Evolutionary conservation across 768 basidiomycete species (phyloP), one percentile per base, ranked within the genome.

Genomic region (Sarcomyxa edulis): DNA sequence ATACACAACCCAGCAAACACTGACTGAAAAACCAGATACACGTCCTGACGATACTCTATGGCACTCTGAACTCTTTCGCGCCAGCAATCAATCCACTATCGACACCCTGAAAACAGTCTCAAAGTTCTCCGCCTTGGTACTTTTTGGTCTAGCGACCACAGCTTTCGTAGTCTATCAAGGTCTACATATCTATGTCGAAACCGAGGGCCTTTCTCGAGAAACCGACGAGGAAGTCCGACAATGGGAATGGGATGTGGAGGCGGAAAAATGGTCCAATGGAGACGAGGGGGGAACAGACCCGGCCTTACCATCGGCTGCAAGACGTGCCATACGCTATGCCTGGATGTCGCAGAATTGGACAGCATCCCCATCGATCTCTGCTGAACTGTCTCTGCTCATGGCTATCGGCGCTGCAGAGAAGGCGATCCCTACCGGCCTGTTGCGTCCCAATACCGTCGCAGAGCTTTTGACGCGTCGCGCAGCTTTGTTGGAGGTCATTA

Each of bases 281-380:
- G 36, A 54, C 18, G 62, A 19, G 22, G 81, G 79, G 5, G 86
- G 85, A 32, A 88, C 85, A n/a, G 83, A 88, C 54, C 69, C 80
- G 4, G 72, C 61, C n/a, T 60, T 88, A 7, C 80, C 83, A 2
- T 68, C 74, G 51, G 65, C 61, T 48, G 82, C 69, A 15, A 64
- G 81, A 19, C 77, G 82, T 53, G 68, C 72, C 28, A 59, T 83
- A 1, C 77, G 85, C 23, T 70, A 72, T 21, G 82, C 85, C 9
- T 89, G 84, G 84, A 78, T 81, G 60, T 74, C 76, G 1, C 69
- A 75, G 41, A 64, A 82, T 45, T 84, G 84, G 80, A 62, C 65
- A 7, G 73, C 72, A 6, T 57, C 62, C 14, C 58, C 49, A 27
- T n/a, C n/a, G n/a, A n/a, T n/a, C n/a, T 66, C 59, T 39, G 71